Percentiles rank a stretch among this genome's conserved stretches.
These are phyloP conservation scores for Zopfochytrium polystomum DNA, from an alignment of 371 early-diverging fungal genomes.

Conservation along the genomic window DNA sequence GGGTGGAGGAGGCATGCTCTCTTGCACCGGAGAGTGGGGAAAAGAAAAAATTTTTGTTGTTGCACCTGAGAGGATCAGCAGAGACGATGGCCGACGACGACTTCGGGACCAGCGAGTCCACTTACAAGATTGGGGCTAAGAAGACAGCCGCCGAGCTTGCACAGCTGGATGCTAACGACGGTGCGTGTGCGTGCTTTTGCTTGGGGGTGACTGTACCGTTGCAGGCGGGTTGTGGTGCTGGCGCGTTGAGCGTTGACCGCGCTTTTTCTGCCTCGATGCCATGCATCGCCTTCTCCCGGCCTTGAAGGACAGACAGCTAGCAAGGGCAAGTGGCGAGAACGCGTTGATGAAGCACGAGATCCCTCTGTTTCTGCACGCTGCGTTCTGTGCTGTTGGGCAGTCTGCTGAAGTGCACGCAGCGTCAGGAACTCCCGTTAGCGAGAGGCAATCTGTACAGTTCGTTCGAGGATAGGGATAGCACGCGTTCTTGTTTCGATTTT, in stretches of 20 bases:
- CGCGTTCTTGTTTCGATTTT: too few relatives aligned
- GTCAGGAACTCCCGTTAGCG: too few relatives aligned
- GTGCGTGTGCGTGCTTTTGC: constrained; percentile 24
- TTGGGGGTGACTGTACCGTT: neutral
- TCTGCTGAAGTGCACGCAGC: neutral
- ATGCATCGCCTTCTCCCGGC: neutral
- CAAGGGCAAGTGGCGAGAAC: too few relatives aligned
- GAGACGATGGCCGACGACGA: constrained; percentile 17
- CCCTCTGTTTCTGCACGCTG: too few relatives aligned
- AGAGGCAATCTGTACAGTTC: too few relatives aligned
- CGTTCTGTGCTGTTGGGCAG: neutral
- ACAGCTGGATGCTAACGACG: constrained; percentile 83
- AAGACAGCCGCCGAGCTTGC: constrained; percentile 85
- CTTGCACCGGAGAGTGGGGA: too few relatives aligned
- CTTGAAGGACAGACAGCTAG: neutral
- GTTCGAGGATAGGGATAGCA: too few relatives aligned
- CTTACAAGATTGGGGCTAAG: constrained; percentile 64
- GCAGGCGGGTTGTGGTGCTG: neutral
- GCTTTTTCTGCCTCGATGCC: neutral
- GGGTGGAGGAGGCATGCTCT: too few relatives aligned
- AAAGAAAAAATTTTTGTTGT: too few relatives aligned
- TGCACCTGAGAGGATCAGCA: too few relatives aligned
- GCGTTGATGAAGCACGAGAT: too few relatives aligned
- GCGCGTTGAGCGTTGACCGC: neutral
- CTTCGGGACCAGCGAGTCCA: constrained; percentile 20